Conservation (phyloP, 352 stramenopile species). For the Globisporangium cystogenes region DNA sequence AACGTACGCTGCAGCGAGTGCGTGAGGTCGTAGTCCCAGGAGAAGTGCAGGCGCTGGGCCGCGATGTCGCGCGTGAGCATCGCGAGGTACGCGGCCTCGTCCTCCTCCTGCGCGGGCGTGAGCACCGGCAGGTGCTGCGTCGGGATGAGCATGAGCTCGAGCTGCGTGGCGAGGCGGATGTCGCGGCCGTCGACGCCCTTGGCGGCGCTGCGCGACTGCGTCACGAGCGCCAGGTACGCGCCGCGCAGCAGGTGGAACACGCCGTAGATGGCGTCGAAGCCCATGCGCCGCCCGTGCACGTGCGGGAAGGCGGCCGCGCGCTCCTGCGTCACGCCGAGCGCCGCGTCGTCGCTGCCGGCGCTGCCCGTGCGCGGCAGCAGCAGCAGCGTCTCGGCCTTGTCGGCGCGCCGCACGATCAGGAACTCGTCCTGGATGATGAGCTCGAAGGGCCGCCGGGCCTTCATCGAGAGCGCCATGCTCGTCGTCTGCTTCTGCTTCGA, state of each 20-base stretch:
- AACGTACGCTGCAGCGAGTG: conserved; percentile 68
- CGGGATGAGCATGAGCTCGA: conserved; percentile 63
- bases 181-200: conserved; percentile 43
- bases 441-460: conserved; percentile 18
- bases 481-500: not conserved
- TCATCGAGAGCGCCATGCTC: not conserved
- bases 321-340: conserved; percentile 49
- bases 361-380: conserved; percentile 24
- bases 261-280: conserved; percentile 77
- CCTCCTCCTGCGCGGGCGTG: conserved; percentile 43
- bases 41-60: conserved; percentile 68
- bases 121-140: conserved; percentile 50
- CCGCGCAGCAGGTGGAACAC: conserved; percentile 66
- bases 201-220: conserved; percentile 51
- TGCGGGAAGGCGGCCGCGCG: conserved; percentile 56
- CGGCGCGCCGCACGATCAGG: conserved; percentile 48
- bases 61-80: conserved; percentile 57
- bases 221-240: conserved; percentile 68
- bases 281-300: conserved; percentile 65
- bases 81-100: conserved; percentile 51
- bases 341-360: conserved; percentile 14
- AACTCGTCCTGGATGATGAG: conserved; percentile 72
- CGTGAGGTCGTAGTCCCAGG: conserved; percentile 70
- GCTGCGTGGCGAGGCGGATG: conserved; percentile 48
- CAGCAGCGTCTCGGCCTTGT: conserved; percentile 43